phyloP scores from a whole-genome alignment of 805 yeast genomes.

The fission yeast (Schizosaccharomyces pombe) region DNA sequence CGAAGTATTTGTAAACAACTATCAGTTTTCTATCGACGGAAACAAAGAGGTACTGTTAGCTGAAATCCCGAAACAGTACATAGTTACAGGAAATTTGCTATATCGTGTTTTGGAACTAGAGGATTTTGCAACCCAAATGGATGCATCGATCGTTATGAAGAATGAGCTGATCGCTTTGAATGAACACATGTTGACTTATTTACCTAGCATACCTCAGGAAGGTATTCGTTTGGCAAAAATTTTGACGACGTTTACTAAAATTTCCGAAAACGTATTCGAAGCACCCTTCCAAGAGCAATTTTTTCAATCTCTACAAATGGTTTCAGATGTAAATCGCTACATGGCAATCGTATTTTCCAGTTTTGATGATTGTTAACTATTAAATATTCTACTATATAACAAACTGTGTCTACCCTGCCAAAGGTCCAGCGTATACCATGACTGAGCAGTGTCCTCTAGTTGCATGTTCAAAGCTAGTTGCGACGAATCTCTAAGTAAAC shows the following conservation, averaged over 20 bases:
- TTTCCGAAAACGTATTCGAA: not conserved
- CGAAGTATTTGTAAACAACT: too few species aligned
- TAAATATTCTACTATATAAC: conserved; percentile 3
- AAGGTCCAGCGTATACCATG: conserved; percentile 4
- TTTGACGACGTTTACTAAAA: not conserved
- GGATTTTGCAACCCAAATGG: not conserved
- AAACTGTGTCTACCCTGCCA: conserved; percentile 4
- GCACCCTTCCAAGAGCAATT: not conserved
- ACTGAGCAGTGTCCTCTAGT: conserved; percentile 1
- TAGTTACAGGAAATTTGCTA: not conserved
- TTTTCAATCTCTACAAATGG: not conserved
- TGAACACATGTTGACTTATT: not conserved
- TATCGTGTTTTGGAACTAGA: not conserved
- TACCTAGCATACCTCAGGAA: not conserved
- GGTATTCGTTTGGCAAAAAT: not conserved
- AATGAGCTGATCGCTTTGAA: not conserved
- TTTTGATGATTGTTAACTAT: not conserved
- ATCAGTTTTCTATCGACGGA: not conserved
- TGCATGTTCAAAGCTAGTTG: not conserved
- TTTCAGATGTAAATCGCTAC: not conserved
- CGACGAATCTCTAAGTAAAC: not conserved
- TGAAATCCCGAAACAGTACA: not conserved
- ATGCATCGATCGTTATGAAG: not conserved
- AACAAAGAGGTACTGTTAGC: not conserved
- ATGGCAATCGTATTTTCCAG: not conserved